phyloP scores from a whole-genome alignment of 1,284 basidiomycete species.

The Spongispora temasekensis region DNA sequence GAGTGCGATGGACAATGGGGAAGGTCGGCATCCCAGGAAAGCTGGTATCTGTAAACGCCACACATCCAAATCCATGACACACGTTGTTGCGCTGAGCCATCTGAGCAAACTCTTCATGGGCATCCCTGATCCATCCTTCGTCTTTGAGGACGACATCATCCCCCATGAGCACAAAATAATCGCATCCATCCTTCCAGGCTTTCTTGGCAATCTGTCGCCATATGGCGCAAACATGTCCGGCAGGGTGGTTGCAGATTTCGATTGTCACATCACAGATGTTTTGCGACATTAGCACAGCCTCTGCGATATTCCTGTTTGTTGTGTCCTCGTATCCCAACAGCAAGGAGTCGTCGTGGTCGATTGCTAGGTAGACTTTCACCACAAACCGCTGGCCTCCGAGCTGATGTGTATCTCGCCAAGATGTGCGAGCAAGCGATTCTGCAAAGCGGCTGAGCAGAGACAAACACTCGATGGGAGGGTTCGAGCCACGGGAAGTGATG shows the following conservation, averaged over 20 bases:
- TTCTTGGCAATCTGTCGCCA: conserved; percentile 51
- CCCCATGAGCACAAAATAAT: conserved; percentile 57
- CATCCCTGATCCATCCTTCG: conserved; percentile 51
- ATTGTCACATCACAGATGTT: conserved; percentile 41
- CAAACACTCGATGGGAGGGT: conserved; percentile 40
- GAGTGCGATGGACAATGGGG: conserved; percentile 53
- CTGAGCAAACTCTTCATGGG: conserved; percentile 40
- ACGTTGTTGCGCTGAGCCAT: conserved; percentile 35
- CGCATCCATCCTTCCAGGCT: conserved; percentile 50
- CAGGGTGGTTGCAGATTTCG: conserved; percentile 40
- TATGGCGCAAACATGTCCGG: conserved; percentile 52
- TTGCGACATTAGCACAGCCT: conserved; percentile 37
- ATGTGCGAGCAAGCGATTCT: conserved; percentile 46
- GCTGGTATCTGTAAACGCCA: conserved; percentile 55
- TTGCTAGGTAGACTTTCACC: conserved; percentile 51
- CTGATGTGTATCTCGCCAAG: conserved; percentile 43
- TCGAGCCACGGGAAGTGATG: conserved; percentile 51
- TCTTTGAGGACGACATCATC: conserved; percentile 54
- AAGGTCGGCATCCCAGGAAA: conserved; percentile 67
- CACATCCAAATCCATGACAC: conserved; percentile 54
- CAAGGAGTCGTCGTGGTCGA: conserved; percentile 52
- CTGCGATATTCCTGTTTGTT: conserved; percentile 36
- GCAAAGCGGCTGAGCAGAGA: conserved; percentile 45
- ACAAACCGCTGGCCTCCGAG: conserved; percentile 38
- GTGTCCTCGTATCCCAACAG: conserved; percentile 29